Percentiles rank a stretch among this genome's conserved stretches.
phyloP scores from a whole-genome alignment of 1,284 basidiomycete species.

The Rhodotorula sp. region DNA sequence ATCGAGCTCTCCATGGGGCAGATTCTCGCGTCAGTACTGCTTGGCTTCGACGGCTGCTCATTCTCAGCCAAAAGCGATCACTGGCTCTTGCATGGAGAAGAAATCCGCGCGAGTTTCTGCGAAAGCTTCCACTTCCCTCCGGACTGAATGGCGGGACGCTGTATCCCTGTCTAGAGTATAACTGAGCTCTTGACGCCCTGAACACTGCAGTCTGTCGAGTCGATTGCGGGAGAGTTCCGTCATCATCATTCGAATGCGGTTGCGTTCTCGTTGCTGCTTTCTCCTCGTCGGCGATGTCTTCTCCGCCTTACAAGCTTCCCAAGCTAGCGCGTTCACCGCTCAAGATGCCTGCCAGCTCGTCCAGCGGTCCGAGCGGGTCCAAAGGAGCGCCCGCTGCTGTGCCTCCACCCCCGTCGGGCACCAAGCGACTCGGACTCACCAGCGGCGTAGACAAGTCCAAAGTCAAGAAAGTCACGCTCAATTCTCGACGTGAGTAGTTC shows the following conservation, averaged over 20 bases:
- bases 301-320: constrained; percentile 25
- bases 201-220: background rate
- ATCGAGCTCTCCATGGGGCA: too few relatives aligned
- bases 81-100: too few relatives aligned
- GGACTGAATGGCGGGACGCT: too few relatives aligned
- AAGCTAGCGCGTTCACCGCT: constrained; percentile 16
- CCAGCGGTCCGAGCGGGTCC: background rate
- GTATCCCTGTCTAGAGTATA: too few relatives aligned
- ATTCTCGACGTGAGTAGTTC: constrained; percentile 14
- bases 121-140: too few relatives aligned
- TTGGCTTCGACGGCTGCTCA: too few relatives aligned
- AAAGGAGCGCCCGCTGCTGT: background rate
- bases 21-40: too few relatives aligned
- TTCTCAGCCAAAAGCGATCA: too few relatives aligned
- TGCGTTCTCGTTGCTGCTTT: background rate
- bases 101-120: too few relatives aligned
- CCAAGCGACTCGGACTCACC: constrained; percentile 29
- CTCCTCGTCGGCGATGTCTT: constrained; percentile 1
- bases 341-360: background rate
- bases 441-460: constrained; percentile 21
- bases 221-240: background rate
- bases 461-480: constrained; percentile 29
- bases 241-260: background rate
- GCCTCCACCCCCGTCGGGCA: constrained; percentile 12
- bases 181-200: too few relatives aligned